Base-by-base conservation (phyloP, 192 early-diverging fungal species). In the Podila clonocystis region DNA sequence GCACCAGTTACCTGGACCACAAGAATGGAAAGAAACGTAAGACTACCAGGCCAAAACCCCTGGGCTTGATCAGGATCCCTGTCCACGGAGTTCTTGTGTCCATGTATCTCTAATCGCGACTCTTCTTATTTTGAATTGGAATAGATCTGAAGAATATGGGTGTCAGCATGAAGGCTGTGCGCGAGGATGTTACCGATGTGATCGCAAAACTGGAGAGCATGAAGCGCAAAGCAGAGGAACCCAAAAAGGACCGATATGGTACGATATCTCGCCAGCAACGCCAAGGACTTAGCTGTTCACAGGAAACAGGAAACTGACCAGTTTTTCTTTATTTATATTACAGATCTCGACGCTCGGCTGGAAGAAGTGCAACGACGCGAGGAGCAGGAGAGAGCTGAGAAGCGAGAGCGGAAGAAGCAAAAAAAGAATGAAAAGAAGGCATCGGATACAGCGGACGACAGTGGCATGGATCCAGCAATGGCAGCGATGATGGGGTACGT, bases 11-110 rank as follows among this genome's bases (percentile, higher is more conserved):
- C 62, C 84, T 98, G 67, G 96, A 97, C 76, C 96, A 99, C 67
- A 93, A 95, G 62, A 99, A 97, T 80, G 94, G 95, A 67, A 88
- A 87, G 68, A 94, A 93, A 64, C 97, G 92, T 94, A 83, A 74
- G 89, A 9, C 8, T 6, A 9, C 0, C 34, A 9, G 34, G 34
- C 34, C 34, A 17, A 17, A 12, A 17, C 41, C 12, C 15, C 17
- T 45, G 41, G 15, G 4, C 2, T 8, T 38, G 4, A 45, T 45
- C 1, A 15, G 41, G 41, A 45, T 80, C 13, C 11, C 11, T 33
- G n/a, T 3, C n/a, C 20, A 26, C 4, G 52, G 26, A 17, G 15
- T 55, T 55, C 24, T 4, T 50, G 12, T 15, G 7, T 31, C 20
- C 41, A n/a, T 82, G 15, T 45, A 12, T n/a, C 34, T 64, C 61